Conservation (phyloP, 1,284 basidiomycete genomes). For the Farysia itapuensis region DNA sequence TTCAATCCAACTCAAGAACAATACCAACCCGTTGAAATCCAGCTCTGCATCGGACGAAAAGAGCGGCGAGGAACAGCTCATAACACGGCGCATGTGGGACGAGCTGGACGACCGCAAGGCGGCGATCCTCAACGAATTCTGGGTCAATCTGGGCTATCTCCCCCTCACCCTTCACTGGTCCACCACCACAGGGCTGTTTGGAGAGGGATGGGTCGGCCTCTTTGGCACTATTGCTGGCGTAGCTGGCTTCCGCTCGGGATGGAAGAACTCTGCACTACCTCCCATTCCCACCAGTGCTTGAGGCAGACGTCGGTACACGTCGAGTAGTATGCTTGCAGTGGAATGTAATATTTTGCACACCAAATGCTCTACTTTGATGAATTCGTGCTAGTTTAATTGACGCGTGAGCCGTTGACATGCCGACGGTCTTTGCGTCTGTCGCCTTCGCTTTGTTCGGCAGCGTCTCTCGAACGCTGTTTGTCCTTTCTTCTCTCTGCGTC, state of each 20-base stretch:
- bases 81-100: slow-evolving; percentile 54
- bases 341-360: no score
- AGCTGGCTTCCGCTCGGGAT: slow-evolving; percentile 48
- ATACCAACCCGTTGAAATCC: slow-evolving; percentile 3
- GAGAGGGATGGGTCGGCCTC: slow-evolving; percentile 55
- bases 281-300: slow-evolving; percentile 1
- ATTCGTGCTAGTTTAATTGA: no score
- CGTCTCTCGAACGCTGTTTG: no score
- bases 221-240: slow-evolving; percentile 57
- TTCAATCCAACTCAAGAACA: slow-evolving; percentile 25
- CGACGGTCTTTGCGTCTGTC: no score
- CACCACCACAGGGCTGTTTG: slow-evolving; percentile 39
- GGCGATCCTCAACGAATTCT: slow-evolving; percentile 72
- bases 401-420: no score
- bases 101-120: slow-evolving; percentile 65
- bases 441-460: no score
- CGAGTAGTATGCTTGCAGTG: no score
- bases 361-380: no score
- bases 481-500: no score
- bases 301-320: no score
- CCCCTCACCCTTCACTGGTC: slow-evolving; percentile 80
- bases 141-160: slow-evolving; percentile 74
- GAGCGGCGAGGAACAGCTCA: slow-evolving; percentile 40
- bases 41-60: slow-evolving; percentile 15
- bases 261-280: slow-evolving; percentile 44